phyloP scores from a whole-genome alignment of 2,329 filamentous ascomycete species.

The Lasiodiplodia gonubiensis region DNA sequence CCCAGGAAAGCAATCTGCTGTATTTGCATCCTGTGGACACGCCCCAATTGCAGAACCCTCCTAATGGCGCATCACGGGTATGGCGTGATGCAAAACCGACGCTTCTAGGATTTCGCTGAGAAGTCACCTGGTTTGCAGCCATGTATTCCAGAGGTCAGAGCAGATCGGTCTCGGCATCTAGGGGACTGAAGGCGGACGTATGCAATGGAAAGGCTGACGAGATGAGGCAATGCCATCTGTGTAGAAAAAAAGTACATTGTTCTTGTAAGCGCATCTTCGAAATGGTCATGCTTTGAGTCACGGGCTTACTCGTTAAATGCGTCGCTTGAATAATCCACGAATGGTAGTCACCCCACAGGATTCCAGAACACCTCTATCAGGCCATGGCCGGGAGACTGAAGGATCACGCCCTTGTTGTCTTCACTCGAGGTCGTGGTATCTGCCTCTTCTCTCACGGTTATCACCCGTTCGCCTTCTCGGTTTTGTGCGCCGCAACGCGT shows the following conservation, averaged over 20 bases:
- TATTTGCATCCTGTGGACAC: not conserved
- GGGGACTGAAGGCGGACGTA: not conserved
- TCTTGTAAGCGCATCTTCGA: conserved; percentile 5
- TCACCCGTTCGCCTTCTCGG: conserved; percentile 10
- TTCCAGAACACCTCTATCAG: conserved; percentile 23
- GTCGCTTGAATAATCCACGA: not conserved
- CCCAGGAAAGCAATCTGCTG: not conserved
- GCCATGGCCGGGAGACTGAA: conserved; percentile 10
- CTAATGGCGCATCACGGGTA: not conserved
- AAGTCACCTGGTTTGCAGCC: not conserved
- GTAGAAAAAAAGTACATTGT: not conserved
- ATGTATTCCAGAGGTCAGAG: not conserved
- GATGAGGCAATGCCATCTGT: not conserved
- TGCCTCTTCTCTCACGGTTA: conserved; percentile 11
- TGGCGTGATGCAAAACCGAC: not conserved
- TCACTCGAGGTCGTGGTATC: not conserved
- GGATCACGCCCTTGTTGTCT: not conserved
- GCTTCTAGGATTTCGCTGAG: not conserved
- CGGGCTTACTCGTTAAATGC: conserved; percentile 2
- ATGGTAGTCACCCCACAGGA: conserved; percentile 21
- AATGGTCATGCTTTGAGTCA: not conserved
- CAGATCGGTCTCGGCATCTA: not conserved
- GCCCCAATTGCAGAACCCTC: not conserved
- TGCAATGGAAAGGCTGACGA: not conserved
- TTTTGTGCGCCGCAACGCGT: not conserved